Conservation (phyloP, 192 early-diverging fungal species). For the Powellomyces hirtus region DNA sequence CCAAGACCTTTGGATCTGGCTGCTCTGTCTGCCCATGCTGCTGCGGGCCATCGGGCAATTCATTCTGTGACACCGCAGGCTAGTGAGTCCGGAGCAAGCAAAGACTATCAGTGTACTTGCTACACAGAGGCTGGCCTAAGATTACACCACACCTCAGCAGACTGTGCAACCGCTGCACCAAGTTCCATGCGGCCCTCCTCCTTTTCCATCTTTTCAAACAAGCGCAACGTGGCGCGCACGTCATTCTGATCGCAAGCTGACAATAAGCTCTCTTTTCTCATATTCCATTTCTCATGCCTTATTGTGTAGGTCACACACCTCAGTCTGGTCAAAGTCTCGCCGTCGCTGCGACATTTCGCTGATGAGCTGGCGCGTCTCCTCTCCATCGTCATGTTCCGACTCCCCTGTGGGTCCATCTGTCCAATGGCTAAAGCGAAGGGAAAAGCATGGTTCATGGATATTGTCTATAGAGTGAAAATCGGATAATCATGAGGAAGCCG, state of each 20-base stretch:
- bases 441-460: no score
- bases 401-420: neutral
- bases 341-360: constrained; percentile 5
- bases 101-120: no score
- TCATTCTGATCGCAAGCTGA: no score
- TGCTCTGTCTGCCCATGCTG: neutral
- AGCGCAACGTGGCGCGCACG: no score
- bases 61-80: no score
- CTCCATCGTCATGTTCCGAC: neutral
- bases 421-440: neutral
- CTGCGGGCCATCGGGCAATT: neutral
- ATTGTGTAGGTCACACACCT: neutral
- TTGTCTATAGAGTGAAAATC: no score
- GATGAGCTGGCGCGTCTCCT: neutral
- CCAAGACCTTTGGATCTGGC: constrained; percentile 7
- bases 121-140: neutral
- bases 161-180: neutral
- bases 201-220: no score
- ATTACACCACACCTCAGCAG: neutral
- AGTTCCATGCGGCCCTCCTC: no score
- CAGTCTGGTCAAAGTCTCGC: neutral
- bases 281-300: no score
- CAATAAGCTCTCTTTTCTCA: no score
- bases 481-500: no score
- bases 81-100: no score